Evolutionary conservation across 768 basidiomycete species (phyloP).

Genomic region (Boletus rufocinnamomeus): DNA sequence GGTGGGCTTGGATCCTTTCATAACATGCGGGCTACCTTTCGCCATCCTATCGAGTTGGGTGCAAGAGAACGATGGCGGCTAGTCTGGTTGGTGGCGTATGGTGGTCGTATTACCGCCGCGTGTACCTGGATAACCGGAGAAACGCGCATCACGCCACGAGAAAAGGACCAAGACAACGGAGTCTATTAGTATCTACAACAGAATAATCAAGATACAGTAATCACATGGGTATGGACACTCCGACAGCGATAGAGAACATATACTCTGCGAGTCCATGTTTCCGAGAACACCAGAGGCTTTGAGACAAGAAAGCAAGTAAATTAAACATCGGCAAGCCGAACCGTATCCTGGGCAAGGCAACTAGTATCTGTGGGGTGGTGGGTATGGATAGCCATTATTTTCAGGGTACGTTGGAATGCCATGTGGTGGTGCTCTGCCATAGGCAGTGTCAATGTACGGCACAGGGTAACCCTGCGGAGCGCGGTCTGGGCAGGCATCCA

Average conservation of each 20-base stretch:
- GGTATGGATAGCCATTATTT: constrained; percentile 13
- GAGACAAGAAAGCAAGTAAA: constrained; percentile 11
- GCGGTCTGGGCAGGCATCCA: constrained; percentile 17
- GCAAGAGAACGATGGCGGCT: too few relatives aligned
- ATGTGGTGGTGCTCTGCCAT: constrained; percentile 16
- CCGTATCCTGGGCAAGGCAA: neutral
- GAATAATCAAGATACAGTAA: constrained; percentile 13
- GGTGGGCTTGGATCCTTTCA: constrained; percentile 16
- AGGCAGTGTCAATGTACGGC: constrained; percentile 12
- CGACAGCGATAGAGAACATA: constrained; percentile 6
- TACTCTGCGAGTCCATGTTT: constrained; percentile 14
- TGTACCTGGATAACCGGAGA: neutral
- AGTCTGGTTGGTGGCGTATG: too few relatives aligned
- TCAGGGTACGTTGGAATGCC: constrained; percentile 16
- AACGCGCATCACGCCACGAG: neutral
- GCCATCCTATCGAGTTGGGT: constrained; percentile 17
- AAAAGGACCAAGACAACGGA: neutral
- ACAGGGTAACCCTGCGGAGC: constrained; percentile 10
- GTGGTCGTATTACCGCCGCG: neutral
- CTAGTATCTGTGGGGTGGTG: constrained; percentile 10
- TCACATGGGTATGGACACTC: constrained; percentile 7
- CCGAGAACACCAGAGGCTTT: constrained; percentile 12
- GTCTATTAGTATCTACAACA: constrained; percentile 16
- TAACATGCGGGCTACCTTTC: constrained; percentile 11
- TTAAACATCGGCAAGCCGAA: constrained; percentile 8